These are phyloP conservation scores for Butyriboletus appendiculatus DNA, from an alignment of 1,284 basidiomycete species.

Conservation along the genomic window DNA sequence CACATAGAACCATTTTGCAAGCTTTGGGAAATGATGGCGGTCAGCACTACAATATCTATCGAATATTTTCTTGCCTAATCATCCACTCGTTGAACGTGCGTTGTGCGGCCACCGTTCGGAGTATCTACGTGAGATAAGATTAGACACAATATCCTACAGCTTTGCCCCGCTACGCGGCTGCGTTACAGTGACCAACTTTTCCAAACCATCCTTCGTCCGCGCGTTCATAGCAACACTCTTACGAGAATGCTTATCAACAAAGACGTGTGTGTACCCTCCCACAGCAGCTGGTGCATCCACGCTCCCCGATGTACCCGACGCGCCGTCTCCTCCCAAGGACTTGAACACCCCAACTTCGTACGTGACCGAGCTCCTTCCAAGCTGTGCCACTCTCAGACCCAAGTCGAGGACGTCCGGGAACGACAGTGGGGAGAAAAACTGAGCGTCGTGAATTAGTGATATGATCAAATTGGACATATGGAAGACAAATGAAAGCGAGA, in stretches of 20 bases:
- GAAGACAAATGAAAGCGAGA: not conserved
- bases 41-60: not conserved
- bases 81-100: not conserved
- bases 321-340: constrained; percentile 22
- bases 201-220: constrained; percentile 14
- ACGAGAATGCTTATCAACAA: constrained; percentile 59
- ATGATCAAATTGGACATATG: not conserved
- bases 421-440: constrained; percentile 67
- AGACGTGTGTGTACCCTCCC: constrained; percentile 82
- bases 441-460: not conserved
- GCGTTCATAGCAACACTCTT: constrained; percentile 50
- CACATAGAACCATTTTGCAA: not conserved
- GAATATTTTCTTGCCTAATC: constrained; percentile 1
- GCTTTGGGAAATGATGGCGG: not conserved
- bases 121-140: not conserved
- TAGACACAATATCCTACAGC: constrained; percentile 7
- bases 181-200: constrained; percentile 5
- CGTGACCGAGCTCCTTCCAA: constrained; percentile 70
- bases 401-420: constrained; percentile 70
- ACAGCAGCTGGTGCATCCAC: constrained; percentile 55
- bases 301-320: not conserved
- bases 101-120: no score
- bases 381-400: constrained; percentile 60
- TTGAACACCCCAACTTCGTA: constrained; percentile 77
- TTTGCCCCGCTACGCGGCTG: constrained; percentile 3